Evolutionary conservation across 1,139 yeast genomes (phyloP), one percentile per base, ranked within the genome.

Genomic region (Pichia cactophila): DNA sequence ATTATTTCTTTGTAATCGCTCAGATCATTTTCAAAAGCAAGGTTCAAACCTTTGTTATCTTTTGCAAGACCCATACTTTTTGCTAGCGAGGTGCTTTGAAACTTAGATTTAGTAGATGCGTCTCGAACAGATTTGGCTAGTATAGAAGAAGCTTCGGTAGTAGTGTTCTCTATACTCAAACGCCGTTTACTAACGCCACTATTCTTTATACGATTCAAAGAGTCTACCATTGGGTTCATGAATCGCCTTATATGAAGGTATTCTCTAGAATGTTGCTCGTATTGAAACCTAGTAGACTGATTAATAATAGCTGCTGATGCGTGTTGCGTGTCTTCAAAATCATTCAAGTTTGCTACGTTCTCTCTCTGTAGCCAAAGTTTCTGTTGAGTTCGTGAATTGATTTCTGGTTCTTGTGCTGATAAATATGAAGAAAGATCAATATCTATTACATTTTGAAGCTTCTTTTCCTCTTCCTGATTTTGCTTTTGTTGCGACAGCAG

Each of bases 291-390:
- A 12, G 42, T 49, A 6, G 49, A 37, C 38, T 51, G 54, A 23
- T 49, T 51, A 9, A 49, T 20, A 11, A 46, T 42, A 8, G 33
- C 33, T 5, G 50, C 29, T 8, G 46, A 26, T 2, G 42, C 41
- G 11, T 43, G 51, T 17, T 17, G 35, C 2, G 38, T 29, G 23
- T 51, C 63, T n/a, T 62, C 57, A 20, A 54, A 49, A 46, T 57
- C 63, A 26, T 56, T 58, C 23, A 61, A 46, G 4, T 62, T 55
- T 39, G 59, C 56, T 29, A 61, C 51, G 46, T 60, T 84, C 56
- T 86, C 95, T 54, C 95, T 71, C 62, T 86, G 95, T 38, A 86
- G 68, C 95, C 95, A 86, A 46, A 86, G 72, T 54, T 84, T 76
- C 60, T 86, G 92, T 61, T 86, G 95, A 0, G 95, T 86, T 64